Percentiles rank a stretch among this genome's conserved stretches.
Evolutionary conservation across 2,329 filamentous ascomycete genomes (phyloP).

Genomic region (Dothistroma pini): DNA sequence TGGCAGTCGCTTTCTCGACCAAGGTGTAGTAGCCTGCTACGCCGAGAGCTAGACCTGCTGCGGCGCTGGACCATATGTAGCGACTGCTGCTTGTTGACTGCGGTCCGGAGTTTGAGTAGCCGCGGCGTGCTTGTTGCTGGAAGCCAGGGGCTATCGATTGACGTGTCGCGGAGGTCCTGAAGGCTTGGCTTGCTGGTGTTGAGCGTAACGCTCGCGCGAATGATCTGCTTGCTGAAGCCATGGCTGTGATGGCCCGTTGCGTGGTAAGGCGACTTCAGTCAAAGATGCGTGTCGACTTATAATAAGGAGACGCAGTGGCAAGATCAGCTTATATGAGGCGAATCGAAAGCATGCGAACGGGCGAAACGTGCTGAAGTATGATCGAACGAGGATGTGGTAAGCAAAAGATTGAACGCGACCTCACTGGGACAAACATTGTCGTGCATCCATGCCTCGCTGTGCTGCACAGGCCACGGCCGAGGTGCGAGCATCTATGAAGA

Average conservation of each 20-base stretch:
- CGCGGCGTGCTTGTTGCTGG: constrained; percentile 70
- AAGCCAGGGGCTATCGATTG: constrained; percentile 60
- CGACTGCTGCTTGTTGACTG: constrained; percentile 39
- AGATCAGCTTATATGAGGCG: background rate
- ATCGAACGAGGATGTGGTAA: background rate
- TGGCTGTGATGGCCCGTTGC: constrained; percentile 18
- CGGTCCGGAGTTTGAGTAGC: constrained; percentile 57
- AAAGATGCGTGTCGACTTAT: background rate
- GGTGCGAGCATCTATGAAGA: background rate
- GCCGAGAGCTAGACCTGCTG: constrained; percentile 57
- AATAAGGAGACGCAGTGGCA: background rate
- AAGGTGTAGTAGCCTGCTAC: constrained; percentile 66
- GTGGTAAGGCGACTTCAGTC: background rate
- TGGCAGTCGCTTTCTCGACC: constrained; percentile 55
- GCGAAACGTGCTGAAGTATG: background rate
- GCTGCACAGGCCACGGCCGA: constrained; percentile 2
- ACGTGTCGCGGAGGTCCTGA: constrained; percentile 57
- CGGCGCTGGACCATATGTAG: constrained; percentile 51
- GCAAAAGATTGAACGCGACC: background rate
- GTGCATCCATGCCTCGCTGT: background rate
- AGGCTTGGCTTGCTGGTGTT: constrained; percentile 47
- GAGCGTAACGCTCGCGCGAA: constrained; percentile 39
- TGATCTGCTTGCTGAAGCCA: constrained; percentile 38
- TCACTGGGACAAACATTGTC: constrained; percentile 1
- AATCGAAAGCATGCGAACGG: background rate